Base-by-base conservation (phyloP, 2,329 filamentous ascomycete species). In the Curvularia verruculosa region DNA sequence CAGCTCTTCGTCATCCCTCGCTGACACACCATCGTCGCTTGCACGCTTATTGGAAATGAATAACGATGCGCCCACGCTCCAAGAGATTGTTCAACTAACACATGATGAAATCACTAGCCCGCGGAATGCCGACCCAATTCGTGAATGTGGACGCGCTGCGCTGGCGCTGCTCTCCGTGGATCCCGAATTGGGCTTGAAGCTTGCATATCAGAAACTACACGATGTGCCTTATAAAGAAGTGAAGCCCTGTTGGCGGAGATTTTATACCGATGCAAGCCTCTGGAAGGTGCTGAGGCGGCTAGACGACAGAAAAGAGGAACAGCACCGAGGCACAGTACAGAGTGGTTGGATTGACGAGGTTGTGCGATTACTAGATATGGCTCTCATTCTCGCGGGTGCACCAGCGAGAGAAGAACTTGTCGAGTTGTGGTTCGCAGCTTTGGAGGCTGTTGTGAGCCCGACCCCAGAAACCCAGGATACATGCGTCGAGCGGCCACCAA, bases 261-360 rank as follows among this genome's bases (percentile, higher is more conserved):
- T 93, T 5, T 92, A 90, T 70, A 87, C 88, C 0, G 89, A 92
- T 53, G 85, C 88, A 1, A 84, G 85, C 53, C 82, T 94, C 10
- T 80, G 90, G 68, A 84, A 84, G 63, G 88, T 87, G 21, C 37
- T 76, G n/a, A 46, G 46, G 10, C 49, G 78, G 3, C 54, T 73
- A 4, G 63, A 72, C 49, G 41, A 51, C 6, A 6, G 23, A 4
- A 7, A 2, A 40, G 36, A 36, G 29, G 51, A 52, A 54, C 48
- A 36, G 44, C 34, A 23, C 7, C 54, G 28, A 47, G 63, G 8
- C 3, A 54, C 54, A 36, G 47, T 58, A 18, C 47, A 65, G 7
- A 66, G 77, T 18, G 40, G 23, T 29, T 85, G 81, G 75, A 70
- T 92, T 3, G 81, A 85, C 31, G 74, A 81, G 1, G 80, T 89